Evolutionary conservation across 2,329 filamentous ascomycete genomes (phyloP), one percentile per base, ranked within the genome.

Genomic region (Xylaria polymorpha): DNA sequence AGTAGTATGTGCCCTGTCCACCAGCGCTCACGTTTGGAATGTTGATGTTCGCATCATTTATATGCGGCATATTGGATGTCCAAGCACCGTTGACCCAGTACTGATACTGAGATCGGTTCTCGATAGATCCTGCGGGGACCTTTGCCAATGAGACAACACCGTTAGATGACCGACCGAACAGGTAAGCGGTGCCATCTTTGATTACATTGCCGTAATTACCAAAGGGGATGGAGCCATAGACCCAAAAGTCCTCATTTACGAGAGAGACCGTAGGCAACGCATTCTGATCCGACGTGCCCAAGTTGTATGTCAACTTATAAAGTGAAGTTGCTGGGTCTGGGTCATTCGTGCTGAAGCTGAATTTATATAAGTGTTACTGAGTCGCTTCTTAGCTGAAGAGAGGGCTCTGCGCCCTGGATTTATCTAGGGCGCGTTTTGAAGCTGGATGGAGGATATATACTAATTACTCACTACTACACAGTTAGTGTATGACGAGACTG

Each of bases 171-270:
- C 61, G 39, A 12, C 66, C 74, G 44, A 72, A 76, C 7, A 76
- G 61, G 59, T 76, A 75, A 15, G 70, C 74, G 14, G 58, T 65
- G 44, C 65, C 72, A 41, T 74, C 68, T 41, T 64, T 43, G 3
- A 75, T 62, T n/a, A 76, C 66, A 46, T 65, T 68, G 7, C 74
- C 74, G 62, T 76, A 73, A 50, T 48, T 61, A 22, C 73, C 73
- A 39, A 74, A 77, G 10, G 70, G 66, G 35, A 75, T 66, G 15
- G 64, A 64, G 9, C 65, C 69, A n/a, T 68, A 56, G 14, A 61
- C 58, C 71, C 72, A 76, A 48, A 77, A 77, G 43, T 63, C 58
- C 20, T 74, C 70, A 43, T 72, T 66, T 18, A 75, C 66, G 35
- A 73, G 69, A 35, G 67, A 64, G 15, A 71, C 72, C 20, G 60